These are phyloP conservation scores for Zasmidium cellare DNA, from an alignment of 2,329 filamentous ascomycete genomes.

Conservation along the genomic window DNA sequence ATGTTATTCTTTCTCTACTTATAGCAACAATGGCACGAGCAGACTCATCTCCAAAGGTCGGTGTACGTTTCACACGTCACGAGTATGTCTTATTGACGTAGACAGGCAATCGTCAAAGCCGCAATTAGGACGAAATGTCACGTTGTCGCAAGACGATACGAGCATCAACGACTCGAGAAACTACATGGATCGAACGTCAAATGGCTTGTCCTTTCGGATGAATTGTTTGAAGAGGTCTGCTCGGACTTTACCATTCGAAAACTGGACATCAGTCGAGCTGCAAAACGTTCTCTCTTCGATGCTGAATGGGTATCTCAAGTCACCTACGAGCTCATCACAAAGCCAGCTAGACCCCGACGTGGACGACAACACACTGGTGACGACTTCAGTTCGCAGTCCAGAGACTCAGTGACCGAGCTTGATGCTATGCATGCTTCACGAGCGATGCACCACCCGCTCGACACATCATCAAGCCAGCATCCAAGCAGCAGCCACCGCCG, in stretches of 20 bases:
- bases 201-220: slow-evolving; percentile 17
- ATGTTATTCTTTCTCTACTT: neutral
- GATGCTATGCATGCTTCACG: neutral
- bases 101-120: slow-evolving; percentile 16
- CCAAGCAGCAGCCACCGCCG: neutral
- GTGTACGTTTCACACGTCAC: neutral
- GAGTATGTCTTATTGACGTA: neutral
- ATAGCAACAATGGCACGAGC: neutral
- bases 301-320: slow-evolving; percentile 16
- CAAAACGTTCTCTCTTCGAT: slow-evolving; percentile 14
- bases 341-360: neutral
- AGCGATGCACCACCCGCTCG: neutral
- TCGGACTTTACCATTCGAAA: slow-evolving; percentile 13
- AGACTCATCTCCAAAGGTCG: slow-evolving; percentile 1
- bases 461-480: neutral
- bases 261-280: slow-evolving; percentile 3
- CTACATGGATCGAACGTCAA: slow-evolving; percentile 17
- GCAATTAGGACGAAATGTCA: slow-evolving; percentile 16
- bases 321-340: slow-evolving; percentile 9
- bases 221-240: slow-evolving; percentile 16
- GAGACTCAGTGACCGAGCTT: neutral
- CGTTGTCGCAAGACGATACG: slow-evolving; percentile 9
- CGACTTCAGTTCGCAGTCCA: neutral
- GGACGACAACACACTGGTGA: neutral
- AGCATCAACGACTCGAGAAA: slow-evolving; percentile 5